Conservation (phyloP, 176 grass and related monocot species). For the Elymus sibiricus region DNA sequence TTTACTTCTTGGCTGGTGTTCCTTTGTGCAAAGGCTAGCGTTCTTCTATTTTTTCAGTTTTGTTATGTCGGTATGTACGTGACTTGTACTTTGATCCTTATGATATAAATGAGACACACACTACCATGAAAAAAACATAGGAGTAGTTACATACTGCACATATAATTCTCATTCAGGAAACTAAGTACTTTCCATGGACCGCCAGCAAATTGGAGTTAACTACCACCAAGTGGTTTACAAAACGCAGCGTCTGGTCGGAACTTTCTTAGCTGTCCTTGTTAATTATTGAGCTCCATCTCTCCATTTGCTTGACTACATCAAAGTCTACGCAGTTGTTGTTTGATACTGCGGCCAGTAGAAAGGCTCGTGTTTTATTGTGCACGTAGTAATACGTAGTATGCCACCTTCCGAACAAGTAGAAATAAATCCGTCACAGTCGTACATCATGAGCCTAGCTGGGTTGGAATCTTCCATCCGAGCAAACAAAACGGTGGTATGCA, state of each 20-base stretch:
- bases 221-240: neutral
- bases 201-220: neutral
- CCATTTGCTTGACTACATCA: neutral
- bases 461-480: neutral
- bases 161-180: neutral
- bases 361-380: neutral
- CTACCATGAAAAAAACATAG: too few species aligned
- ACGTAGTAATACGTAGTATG: neutral
- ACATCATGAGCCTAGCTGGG: neutral
- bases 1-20: too few species aligned
- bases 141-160: neutral
- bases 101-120: too few species aligned
- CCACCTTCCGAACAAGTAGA: neutral
- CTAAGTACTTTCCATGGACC: neutral
- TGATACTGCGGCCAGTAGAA: neutral
- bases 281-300: neutral
- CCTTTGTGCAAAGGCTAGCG: too few species aligned
- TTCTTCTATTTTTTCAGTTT: too few species aligned
- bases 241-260: neutral
- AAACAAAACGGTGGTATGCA: conserved; percentile 4
- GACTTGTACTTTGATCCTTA: too few species aligned
- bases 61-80: too few species aligned
- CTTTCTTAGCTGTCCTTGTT: neutral
- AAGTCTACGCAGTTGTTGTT: neutral
- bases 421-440: neutral